A percentile compares a stretch with the other conserved stretches of the same genome.
These are phyloP conservation scores for Tulasnella sp. DNA, from an alignment of 768 basidiomycete genomes.

Conservation along the genomic window DNA sequence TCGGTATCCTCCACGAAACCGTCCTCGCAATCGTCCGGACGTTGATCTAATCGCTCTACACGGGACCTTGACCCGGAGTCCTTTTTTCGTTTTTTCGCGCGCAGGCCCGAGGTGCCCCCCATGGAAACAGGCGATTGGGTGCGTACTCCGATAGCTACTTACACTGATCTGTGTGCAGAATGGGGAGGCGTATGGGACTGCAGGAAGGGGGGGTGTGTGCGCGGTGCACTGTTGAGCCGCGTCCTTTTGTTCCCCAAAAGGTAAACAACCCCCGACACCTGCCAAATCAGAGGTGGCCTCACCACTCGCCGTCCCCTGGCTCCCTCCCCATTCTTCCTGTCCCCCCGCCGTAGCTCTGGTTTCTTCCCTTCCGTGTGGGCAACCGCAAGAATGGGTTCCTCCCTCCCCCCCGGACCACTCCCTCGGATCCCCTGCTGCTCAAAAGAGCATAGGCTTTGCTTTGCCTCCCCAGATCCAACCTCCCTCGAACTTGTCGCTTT, in stretches of 20 bases:
- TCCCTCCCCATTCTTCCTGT: background rate
- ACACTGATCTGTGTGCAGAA: background rate
- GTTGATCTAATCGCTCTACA: constrained; percentile 18
- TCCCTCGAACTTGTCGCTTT: background rate
- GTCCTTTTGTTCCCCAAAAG: constrained; percentile 6
- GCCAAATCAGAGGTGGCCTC: background rate
- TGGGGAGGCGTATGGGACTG: background rate
- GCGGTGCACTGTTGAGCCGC: background rate
- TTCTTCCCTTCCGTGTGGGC: background rate
- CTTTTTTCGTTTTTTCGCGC: background rate
- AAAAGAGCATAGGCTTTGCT: constrained; percentile 4
- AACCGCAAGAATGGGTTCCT: background rate
- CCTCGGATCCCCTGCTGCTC: background rate
- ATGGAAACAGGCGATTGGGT: constrained; percentile 1
- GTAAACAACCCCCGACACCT: constrained; percentile 4
- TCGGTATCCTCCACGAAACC: background rate
- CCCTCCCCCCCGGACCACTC: background rate
- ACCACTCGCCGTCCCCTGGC: background rate
- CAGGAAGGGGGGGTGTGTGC: background rate
- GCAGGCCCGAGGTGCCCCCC: background rate
- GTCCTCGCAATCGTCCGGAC: constrained; percentile 1
- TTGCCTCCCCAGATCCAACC: background rate
- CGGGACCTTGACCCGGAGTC: background rate
- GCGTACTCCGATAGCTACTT: background rate
- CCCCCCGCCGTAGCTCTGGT: background rate